Conservation (phyloP, 1,284 basidiomycete species). For the Ganoderma resinaceum region DNA sequence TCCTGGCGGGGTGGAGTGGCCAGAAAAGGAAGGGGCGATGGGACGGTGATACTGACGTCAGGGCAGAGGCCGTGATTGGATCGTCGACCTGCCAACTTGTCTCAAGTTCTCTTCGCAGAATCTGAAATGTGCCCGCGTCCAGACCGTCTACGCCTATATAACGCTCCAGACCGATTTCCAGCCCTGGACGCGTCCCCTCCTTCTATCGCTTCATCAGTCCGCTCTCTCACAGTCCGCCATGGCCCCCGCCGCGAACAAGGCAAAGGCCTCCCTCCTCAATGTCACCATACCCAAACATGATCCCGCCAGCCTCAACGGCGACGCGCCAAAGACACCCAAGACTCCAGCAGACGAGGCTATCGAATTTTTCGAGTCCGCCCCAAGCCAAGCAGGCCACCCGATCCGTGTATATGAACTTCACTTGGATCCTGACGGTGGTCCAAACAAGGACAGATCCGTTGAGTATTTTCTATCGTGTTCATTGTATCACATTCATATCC, state of each 20-base stretch:
- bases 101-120: conserved; percentile 15
- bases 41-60: conserved; percentile 27
- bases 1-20: neutral
- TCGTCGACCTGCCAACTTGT: conserved; percentile 23
- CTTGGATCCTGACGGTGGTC: conserved; percentile 90
- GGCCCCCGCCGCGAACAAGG: conserved; percentile 31
- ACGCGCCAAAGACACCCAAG: conserved; percentile 64
- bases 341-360: conserved; percentile 93
- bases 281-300: conserved; percentile 37
- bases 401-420: conserved; percentile 86
- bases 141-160: conserved; percentile 26
- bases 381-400: conserved; percentile 57
- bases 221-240: conserved; percentile 14
- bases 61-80: conserved; percentile 23
- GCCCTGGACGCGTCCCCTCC: conserved; percentile 18
- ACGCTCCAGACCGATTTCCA: conserved; percentile 17
- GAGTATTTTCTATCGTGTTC: conserved; percentile 42
- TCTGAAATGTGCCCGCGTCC: conserved; percentile 19
- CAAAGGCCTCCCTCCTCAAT: conserved; percentile 29
- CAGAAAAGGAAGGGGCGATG: conserved; percentile 3
- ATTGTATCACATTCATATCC: neutral
- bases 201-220: conserved; percentile 13
- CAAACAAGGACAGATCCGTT: conserved; percentile 83
- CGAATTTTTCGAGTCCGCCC: conserved; percentile 79
- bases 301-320: conserved; percentile 14